Conservation (phyloP, 345 rosid species). For the Melaleuca quinquenervia region DNA sequence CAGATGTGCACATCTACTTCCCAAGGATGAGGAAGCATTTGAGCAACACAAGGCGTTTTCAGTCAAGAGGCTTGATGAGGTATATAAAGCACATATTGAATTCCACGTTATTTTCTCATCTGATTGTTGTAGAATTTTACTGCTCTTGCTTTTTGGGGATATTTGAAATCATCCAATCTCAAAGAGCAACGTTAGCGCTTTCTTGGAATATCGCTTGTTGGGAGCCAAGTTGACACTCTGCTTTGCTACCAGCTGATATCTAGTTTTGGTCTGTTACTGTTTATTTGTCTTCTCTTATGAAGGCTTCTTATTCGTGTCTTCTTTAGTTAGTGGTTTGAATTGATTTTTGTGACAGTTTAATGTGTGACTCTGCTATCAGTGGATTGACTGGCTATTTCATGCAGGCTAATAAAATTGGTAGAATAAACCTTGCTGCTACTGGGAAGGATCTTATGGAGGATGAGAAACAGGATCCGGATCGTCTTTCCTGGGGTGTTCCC, state of each 20-base stretch:
- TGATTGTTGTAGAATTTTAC: not conserved
- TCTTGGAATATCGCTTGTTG: not conserved
- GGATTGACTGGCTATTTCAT: not conserved
- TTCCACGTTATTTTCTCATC: not conserved
- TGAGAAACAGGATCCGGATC: slow-evolving; percentile 96
- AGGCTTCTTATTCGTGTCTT: not conserved
- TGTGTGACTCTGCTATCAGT: not conserved
- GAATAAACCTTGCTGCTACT: slow-evolving; percentile 96
- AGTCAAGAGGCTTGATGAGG: slow-evolving; percentile 86
- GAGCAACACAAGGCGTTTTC: slow-evolving; percentile 66
- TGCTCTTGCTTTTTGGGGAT: not conserved
- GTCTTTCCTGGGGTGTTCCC: too few species aligned
- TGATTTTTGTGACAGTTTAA: not conserved
- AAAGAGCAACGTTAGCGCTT: not conserved
- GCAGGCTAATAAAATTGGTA: slow-evolving; percentile 97
- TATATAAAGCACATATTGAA: slow-evolving; percentile 7
- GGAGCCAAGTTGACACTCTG: not conserved
- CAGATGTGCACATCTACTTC: slow-evolving; percentile 93
- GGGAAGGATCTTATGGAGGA: slow-evolving; percentile 99
- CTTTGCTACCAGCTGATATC: not conserved
- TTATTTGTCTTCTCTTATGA: not conserved
- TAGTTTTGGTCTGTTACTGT: not conserved
- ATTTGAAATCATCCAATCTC: not conserved
- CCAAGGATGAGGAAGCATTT: slow-evolving; percentile 80
- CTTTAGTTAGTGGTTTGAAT: not conserved